Evolutionary conservation across 2,329 filamentous ascomycete species (phyloP).

Genomic region (Mycosphaerella sp.): DNA sequence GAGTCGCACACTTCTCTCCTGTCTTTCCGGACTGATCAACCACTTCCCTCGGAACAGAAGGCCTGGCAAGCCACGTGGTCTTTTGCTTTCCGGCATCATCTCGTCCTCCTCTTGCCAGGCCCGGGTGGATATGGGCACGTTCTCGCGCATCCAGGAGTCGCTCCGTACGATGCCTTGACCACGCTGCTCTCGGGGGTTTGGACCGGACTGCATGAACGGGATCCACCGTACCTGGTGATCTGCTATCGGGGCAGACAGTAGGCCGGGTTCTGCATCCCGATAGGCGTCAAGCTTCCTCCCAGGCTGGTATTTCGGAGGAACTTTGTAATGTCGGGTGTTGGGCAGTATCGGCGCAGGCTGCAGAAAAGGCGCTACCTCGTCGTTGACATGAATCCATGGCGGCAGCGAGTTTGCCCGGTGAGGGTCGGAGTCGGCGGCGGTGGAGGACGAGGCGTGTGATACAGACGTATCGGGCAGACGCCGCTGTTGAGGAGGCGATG

Average conservation of each 20-base stretch:
- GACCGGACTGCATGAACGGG: slow-evolving; percentile 35
- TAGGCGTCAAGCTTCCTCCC: slow-evolving; percentile 35
- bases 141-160: slow-evolving; percentile 45
- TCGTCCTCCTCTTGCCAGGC: slow-evolving; percentile 53
- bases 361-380: slow-evolving; percentile 25
- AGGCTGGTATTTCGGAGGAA: slow-evolving; percentile 29
- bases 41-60: slow-evolving; percentile 34
- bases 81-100: slow-evolving; percentile 28
- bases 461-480: neutral
- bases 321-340: slow-evolving; percentile 27
- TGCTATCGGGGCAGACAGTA: slow-evolving; percentile 32
- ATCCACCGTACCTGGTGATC: slow-evolving; percentile 34
- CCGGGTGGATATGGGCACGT: slow-evolving; percentile 43
- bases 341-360: slow-evolving; percentile 22
- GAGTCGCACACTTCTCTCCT: slow-evolving; percentile 31
- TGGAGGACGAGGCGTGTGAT: slow-evolving; percentile 6
- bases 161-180: slow-evolving; percentile 35
- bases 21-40: slow-evolving; percentile 39
- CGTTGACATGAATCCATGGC: slow-evolving; percentile 35
- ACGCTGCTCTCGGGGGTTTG: slow-evolving; percentile 30
- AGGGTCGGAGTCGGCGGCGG: slow-evolving; percentile 21
- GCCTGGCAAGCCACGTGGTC: slow-evolving; percentile 41
- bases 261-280: slow-evolving; percentile 32
- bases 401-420: slow-evolving; percentile 30
- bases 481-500: neutral